Evolutionary conservation across 2,329 filamentous ascomycete species (phyloP), one percentile per base, ranked within the genome.

Genomic region (Ophiostoma piceae): DNA sequence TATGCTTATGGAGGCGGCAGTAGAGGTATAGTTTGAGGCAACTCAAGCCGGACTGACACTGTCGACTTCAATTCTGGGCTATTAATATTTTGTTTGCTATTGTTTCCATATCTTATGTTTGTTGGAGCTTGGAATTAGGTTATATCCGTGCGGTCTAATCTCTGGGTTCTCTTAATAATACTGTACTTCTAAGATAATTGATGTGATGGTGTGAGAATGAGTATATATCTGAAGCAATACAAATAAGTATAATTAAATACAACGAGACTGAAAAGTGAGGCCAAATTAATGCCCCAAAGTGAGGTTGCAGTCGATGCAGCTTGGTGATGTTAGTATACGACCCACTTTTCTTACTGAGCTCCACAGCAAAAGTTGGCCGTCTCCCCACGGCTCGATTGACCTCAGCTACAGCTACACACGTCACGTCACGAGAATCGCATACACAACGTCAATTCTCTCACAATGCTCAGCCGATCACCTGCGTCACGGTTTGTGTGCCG

Each of bases 401-500:
- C 51, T 57, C n/a, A 37, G 60, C 60, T 32, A 16, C 26, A 64
- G 60, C 60, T 64, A n/a, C 32, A 39, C 14, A 11, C 51, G 51
- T 57, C 22, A 22, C 51, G n/a, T 26, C 22, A 37, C 60, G 29
- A 64, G 57, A 35, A 37, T 2, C 19, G 4, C 2, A 11, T 39
- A 3, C 16, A 37, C 32, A 64, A 37, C 32, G 60, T 57, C 60
- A 68, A 60, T 66, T 29, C 22, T 19, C 43, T 35, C 11, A 71
- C 67, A 37, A 74, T 73, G 71, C 64, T 74, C 32, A 66, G 67
- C 12, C 66, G 60, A 60, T 65, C 54, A 4, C n/a, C 68, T 2
- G n/a, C 47, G 1, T 60, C 70, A 37, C 69, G 72, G 9, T 73
- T 74, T 64, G 72, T 86, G 69, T 86, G 84, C 75, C 79, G n/a